Evolutionary conservation across 1,139 yeast genomes (phyloP), one percentile per base, ranked within the genome.

Genomic region (Geotrichum siamense): DNA sequence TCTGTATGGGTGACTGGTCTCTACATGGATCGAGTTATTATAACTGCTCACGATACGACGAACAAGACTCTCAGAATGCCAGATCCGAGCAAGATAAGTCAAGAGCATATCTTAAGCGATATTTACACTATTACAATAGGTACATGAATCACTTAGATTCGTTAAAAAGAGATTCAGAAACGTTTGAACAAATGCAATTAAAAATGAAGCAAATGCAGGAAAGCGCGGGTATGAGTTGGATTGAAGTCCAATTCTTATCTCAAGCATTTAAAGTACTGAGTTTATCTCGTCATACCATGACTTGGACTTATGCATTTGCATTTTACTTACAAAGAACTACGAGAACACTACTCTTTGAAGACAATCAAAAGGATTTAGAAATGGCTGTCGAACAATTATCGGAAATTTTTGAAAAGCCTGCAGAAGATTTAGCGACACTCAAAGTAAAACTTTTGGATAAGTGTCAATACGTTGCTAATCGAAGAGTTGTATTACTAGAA

Each of bases 231-330:
- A 71, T 85, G 48, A 81, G 94, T 1, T 87, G 96, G 95, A 84
- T 84, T 47, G 96, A 89, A 56, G 82, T 87, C 1, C 94, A 85
- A 57, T 89, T 83, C 58, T 70, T 87, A 43, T 75, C 79, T 6
- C 93, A 82, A 49, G 79, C 91, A 38, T 79, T 82, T 46, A 70
- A 72, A 38, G 73, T 76, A 1, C 65, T 87, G 45, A 70, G 80
- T 30, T 74, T 72, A 45, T 85, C 95, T 2, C 70, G 97, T 47
- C 78, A 79, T 39, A 78, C 89, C 2, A 68, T 91, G 43, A 84
- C 86, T 64, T 91, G 97, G 97, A 79, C 96, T 0, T 89, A 85
- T 63, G 87, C 89, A 4, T 75, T 86, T 59, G 81, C 86, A 2
- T 91, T 67, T 57, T 85, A 80, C 59, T 68, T 86, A 33, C 71